phyloP scores from a whole-genome alignment of 257 asterid species.

The Solanum arcanum region DNA sequence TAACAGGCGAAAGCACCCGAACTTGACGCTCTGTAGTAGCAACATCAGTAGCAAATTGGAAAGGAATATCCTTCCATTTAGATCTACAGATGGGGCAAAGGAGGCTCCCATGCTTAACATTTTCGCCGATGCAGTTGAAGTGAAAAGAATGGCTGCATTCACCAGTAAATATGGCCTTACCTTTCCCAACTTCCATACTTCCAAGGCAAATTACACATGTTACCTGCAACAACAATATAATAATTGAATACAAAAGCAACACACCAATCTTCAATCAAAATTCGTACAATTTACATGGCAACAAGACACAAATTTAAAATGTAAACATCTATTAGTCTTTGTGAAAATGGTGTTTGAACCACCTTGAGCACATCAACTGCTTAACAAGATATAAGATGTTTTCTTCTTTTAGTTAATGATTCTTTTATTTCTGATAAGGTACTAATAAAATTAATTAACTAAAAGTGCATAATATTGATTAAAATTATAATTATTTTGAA shows the following conservation, averaged over 20 bases:
- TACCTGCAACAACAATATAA: background rate
- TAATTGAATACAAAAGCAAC: background rate
- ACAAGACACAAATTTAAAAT: background rate
- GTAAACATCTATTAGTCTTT: background rate
- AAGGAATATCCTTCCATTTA: conserved; percentile 24
- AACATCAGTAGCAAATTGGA: background rate
- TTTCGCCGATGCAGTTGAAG: conserved; percentile 14
- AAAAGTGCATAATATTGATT: background rate
- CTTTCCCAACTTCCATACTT: conserved; percentile 4
- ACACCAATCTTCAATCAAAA: background rate
- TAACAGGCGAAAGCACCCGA: background rate
- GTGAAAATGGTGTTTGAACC: background rate
- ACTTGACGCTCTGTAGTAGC: background rate
- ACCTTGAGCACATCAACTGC: background rate
- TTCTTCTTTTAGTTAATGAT: background rate
- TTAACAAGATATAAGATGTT: background rate
- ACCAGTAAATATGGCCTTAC: conserved; percentile 24
- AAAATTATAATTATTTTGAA: background rate
- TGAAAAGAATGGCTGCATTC: conserved; percentile 25
- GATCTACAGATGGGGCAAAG: conserved; percentile 20
- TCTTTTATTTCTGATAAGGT: background rate
- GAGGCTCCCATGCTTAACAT: conserved; percentile 16
- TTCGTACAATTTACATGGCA: background rate
- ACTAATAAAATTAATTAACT: background rate
- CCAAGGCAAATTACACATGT: conserved; percentile 21